phyloP scores from a whole-genome alignment of 1,284 basidiomycete species.

The Volvariella volvacea region DNA sequence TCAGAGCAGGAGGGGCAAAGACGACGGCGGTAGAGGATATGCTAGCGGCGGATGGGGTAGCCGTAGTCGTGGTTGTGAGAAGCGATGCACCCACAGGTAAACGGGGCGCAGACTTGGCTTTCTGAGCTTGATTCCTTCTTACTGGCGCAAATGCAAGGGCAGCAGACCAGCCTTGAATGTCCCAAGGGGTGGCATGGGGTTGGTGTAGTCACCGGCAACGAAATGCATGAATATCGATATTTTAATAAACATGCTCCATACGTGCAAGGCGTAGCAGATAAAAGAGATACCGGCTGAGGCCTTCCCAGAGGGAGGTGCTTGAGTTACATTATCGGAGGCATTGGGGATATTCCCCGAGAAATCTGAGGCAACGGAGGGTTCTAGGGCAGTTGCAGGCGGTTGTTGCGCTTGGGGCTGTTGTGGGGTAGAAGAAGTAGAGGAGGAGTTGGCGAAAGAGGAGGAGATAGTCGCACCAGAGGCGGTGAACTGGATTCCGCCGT shows the following conservation, averaged over 20 bases:
- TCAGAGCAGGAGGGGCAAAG: slow-evolving; percentile 60
- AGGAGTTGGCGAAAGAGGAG: slow-evolving; percentile 21
- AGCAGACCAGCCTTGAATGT: slow-evolving; percentile 69
- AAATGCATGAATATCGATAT: slow-evolving; percentile 25
- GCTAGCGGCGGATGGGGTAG: slow-evolving; percentile 18
- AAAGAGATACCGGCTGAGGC: slow-evolving; percentile 73
- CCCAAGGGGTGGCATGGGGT: slow-evolving; percentile 5
- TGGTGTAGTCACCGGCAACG: too few species aligned
- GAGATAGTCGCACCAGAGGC: slow-evolving; percentile 50
- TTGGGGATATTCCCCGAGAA: not conserved
- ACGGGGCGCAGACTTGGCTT: slow-evolving; percentile 44
- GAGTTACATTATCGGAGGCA: slow-evolving; percentile 10
- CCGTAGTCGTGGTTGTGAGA: slow-evolving; percentile 12
- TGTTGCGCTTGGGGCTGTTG: slow-evolving; percentile 7
- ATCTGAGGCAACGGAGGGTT: slow-evolving; percentile 9
- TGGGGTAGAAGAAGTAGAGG: slow-evolving; percentile 12
- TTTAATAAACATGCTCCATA: slow-evolving; percentile 39
- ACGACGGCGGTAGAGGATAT: slow-evolving; percentile 69
- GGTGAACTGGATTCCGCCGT: slow-evolving; percentile 77
- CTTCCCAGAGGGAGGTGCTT: slow-evolving; percentile 33
- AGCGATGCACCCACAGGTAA: slow-evolving; percentile 60
- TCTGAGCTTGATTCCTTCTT: slow-evolving; percentile 47
- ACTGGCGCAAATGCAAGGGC: slow-evolving; percentile 81
- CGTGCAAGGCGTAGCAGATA: slow-evolving; percentile 31
- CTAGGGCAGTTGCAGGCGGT: slow-evolving; percentile 4